Percentiles rank a stretch among this genome's conserved stretches.
These are phyloP conservation scores for Medicago truncatula DNA, from an alignment of 306 rosid genomes.

Conservation along the genomic window DNA sequence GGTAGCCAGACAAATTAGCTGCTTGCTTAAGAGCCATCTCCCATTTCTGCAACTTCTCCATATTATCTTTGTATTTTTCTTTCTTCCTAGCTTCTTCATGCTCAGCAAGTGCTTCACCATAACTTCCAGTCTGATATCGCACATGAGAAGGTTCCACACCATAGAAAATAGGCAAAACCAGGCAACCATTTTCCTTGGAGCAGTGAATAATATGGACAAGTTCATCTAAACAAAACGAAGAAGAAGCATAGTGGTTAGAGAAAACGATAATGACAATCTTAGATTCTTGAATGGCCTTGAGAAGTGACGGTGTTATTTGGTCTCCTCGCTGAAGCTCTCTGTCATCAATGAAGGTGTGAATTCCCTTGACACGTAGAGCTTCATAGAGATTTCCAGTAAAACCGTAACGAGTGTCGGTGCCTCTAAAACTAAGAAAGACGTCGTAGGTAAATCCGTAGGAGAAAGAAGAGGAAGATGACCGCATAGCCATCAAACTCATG, in stretches of 20 bases:
- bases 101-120: neutral
- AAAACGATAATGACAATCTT: neutral
- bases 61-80: neutral
- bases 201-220: slow-evolving; percentile 1
- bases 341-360: slow-evolving; percentile 28
- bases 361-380: neutral
- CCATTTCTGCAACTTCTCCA: slow-evolving; percentile 15
- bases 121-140: neutral
- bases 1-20: neutral
- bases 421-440: neutral
- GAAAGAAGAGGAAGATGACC: no score
- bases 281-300: slow-evolving; percentile 17
- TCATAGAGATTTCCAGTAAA: neutral
- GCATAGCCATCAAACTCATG: no score
- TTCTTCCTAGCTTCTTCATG: neutral
- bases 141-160: slow-evolving; percentile 16
- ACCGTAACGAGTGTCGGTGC: no score
- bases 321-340: neutral
- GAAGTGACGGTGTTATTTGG: neutral
- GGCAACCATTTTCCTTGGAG: neutral
- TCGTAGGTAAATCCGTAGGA: no score
- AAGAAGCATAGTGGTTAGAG: slow-evolving; percentile 1
- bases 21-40: slow-evolving; percentile 5
- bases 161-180: slow-evolving; percentile 16
- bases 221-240: slow-evolving; percentile 35